Evolutionary conservation across 345 rosid species (phyloP).

Genomic region (Lumnitzera littorea): DNA sequence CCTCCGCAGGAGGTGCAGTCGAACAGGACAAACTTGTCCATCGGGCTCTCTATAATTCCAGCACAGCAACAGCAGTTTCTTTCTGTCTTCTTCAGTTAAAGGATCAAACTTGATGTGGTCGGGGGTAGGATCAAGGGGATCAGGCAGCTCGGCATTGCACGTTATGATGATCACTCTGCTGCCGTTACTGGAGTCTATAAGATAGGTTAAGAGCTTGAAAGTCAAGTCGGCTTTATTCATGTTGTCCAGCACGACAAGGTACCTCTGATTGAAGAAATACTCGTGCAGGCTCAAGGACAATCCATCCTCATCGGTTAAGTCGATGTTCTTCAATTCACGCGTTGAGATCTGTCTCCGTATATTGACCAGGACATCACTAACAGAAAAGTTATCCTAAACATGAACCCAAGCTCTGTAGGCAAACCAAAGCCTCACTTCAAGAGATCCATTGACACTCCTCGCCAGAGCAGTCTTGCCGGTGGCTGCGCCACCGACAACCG

Average conservation of each 20-base stretch:
- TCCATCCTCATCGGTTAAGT: neutral
- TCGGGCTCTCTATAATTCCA: neutral
- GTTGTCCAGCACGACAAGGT: conserved; percentile 8
- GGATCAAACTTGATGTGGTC: no score
- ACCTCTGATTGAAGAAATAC: neutral
- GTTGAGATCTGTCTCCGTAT: conserved; percentile 8
- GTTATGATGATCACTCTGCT: conserved; percentile 2
- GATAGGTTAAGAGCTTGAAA: neutral
- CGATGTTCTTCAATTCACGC: conserved; percentile 1
- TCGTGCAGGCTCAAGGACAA: neutral
- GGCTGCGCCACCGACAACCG: conserved; percentile 21
- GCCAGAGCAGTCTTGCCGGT: conserved; percentile 29
- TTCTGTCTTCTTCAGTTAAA: neutral
- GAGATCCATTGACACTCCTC: conserved; percentile 6
- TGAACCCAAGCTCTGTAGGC: neutral
- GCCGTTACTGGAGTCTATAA: neutral
- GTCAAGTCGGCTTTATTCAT: neutral
- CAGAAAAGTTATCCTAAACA: neutral
- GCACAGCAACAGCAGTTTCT: conserved; percentile 3
- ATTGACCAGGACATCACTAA: conserved; percentile 4
- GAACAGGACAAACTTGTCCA: no score
- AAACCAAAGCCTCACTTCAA: neutral
- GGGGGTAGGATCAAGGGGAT: no score
- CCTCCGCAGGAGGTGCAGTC: no score
- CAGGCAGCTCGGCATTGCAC: no score